Base-by-base conservation (phyloP, 2,329 filamentous ascomycete species). In the Colletotrichum higginsianum region DNA sequence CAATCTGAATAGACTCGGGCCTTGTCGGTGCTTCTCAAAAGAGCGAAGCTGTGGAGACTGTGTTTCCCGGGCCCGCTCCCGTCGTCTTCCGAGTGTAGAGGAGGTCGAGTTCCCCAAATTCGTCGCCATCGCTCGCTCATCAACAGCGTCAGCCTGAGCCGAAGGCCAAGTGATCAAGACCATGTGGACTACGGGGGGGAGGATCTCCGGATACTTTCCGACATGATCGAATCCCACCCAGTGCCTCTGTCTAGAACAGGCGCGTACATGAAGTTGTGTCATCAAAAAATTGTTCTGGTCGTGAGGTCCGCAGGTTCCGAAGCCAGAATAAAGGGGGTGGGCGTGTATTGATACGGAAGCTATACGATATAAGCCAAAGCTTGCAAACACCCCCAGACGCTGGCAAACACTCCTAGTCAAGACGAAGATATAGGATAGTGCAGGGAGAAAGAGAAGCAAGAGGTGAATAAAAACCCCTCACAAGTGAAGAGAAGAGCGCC, bases 1-100 rank as follows among this genome's bases (percentile, higher is more conserved):
- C 35, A 55, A 38, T 21, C 38, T 63, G 61, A 50, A 49, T 38
- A 23, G 18, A 63, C 44, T 63, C 61, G 49, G 49, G 21, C 23
- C n/a, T 26, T 23, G 46, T 62, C 21, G 47, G 46, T 30, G 35
- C 40, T 53, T 55, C 61, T 55, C 38, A 35, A 18, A 46, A 38
- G 30, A 23, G 49, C 35, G 18, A 53, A 38, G 44, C 12, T 46
- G 61, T 63, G 61, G 61, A 23, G 49, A 38, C 38, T 21, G 2
- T 16, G 12, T 11, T 16, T 21, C 35, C 60, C 13, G 30, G 44
- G 7, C 40, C 38, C 55, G 38, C n/a, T 16, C 38, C 61, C 12
- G n/a, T 13, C 6, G 26, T 26, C 23, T n/a, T 16, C 21, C 38
- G 38, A 47, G 21, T 7, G 15, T 4, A 49, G 42, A 15, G 47